Evolutionary conservation across 2,329 filamentous ascomycete species (phyloP), one percentile per base, ranked within the genome.

Genomic region (Aspergillus pseudoterreus): DNA sequence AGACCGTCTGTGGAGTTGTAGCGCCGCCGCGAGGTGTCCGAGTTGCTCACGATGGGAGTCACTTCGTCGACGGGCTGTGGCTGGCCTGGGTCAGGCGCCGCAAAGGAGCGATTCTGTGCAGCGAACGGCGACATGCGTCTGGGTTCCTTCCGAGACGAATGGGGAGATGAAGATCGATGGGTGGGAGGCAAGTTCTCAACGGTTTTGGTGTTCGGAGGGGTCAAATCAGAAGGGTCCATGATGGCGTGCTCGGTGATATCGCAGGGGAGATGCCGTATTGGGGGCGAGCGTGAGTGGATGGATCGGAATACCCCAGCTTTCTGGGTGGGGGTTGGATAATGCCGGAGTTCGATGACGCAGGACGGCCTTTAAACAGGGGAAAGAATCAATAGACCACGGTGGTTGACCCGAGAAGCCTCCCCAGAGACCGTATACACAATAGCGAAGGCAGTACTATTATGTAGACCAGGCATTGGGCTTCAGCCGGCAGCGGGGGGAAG

Each of bases 1-100:
- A 57, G 51, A 24, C 57, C 56, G 12, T 59, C 63, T 5, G 66
- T 72, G 4, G 69, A 66, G 39, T 67, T 63, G 45, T 72, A 72
- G 47, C 63, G 63, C 27, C 63, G 66, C 27, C 54, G 53, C 30
- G 56, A 56, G 27, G 61, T 52, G 27, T 56, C 55, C 5, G 53
- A 47, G 24, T 55, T 57, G 43, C 59, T 63, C 30, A 68, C 59
- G 33, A 71, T 70, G 17, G 67, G 66, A 2, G 68, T 71, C 43
- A 54, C 57, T 55, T 72, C 69, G 47, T 58, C 63, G 45, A 55
- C 50, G 21, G 52, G 39, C 19, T 52, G 55, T 27, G 44, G 43
- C 45, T 60, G 55, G 43, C 52, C 58, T 24, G 57, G 55, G 17
- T 42, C 50, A 33, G 57, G 54, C 24, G 53, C 47, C 47, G 58